Evolutionary conservation across 1,139 yeast species (phyloP).

Genomic region (Lodderomyces oxycetoniae): DNA sequence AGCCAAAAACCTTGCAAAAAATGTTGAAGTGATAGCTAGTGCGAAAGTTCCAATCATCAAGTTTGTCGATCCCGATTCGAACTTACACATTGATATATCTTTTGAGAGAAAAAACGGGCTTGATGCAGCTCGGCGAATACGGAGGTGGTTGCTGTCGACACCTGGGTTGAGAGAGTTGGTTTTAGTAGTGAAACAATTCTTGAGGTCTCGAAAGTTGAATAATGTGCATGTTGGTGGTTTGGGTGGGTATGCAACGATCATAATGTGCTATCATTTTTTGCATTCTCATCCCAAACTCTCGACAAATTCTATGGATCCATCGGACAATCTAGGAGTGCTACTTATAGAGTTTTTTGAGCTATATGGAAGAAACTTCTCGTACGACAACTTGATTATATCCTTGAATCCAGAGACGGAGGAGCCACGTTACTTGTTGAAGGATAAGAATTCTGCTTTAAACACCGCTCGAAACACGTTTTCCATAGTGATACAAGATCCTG

Average conservation of each 20-base stretch:
- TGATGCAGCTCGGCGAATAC: conserved; percentile 75
- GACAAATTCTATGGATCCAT: conserved; percentile 60
- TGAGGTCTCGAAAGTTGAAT: conserved; percentile 73
- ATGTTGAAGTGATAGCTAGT: conserved; percentile 81
- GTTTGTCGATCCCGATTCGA: conserved; percentile 70
- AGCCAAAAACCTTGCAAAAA: conserved; percentile 56
- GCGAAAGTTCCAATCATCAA: conserved; percentile 96
- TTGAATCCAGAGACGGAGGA: conserved; percentile 47
- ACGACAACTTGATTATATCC: conserved; percentile 69
- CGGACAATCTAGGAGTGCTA: conserved; percentile 80
- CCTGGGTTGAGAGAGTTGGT: conserved; percentile 87
- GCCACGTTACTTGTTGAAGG: conserved; percentile 56
- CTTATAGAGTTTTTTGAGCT: conserved; percentile 90
- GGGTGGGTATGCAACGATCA: conserved; percentile 91
- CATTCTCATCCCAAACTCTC: conserved; percentile 74
- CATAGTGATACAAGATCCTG: conserved; percentile 86
- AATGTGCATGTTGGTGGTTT: conserved; percentile 96
- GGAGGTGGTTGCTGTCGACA: conserved; percentile 66
- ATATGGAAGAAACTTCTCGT: conserved; percentile 91
- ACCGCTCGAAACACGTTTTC: conserved; percentile 56
- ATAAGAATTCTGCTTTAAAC: conserved; percentile 49
- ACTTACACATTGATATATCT: conserved; percentile 82
- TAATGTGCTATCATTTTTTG: conserved; percentile 79
- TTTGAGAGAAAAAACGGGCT: conserved; percentile 87
- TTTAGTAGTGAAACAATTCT: conserved; percentile 78